These are phyloP conservation scores for Scutellaria minor DNA, from an alignment of 257 asterid species.

Conservation along the genomic window DNA sequence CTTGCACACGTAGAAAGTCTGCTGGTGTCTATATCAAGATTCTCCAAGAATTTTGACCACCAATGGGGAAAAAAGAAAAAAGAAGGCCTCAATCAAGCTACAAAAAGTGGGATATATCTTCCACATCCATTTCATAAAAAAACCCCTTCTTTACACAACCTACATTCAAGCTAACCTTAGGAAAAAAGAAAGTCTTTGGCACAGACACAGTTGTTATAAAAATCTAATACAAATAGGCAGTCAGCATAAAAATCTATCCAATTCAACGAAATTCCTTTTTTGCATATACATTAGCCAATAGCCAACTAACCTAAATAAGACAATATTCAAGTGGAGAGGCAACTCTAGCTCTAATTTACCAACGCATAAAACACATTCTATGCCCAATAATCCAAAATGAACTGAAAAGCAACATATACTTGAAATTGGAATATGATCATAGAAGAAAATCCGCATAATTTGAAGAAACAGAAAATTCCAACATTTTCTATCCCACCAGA, in stretches of 20 bases:
- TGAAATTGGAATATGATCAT: not conserved
- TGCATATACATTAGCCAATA: not conserved
- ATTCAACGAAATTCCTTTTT: not conserved
- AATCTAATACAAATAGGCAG: conserved; percentile 4
- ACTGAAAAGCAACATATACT: conserved; percentile 10
- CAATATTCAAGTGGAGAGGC: conserved; percentile 16
- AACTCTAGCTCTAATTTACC: conserved; percentile 10
- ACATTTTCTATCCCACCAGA: conserved; percentile 16
- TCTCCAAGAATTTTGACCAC: no score
- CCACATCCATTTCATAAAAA: not conserved
- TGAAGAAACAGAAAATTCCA: conserved; percentile 5
- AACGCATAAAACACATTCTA: conserved; percentile 17
- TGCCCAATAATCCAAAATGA: not conserved
- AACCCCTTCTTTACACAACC: not conserved
- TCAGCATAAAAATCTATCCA: not conserved
- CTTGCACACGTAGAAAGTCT: no score
- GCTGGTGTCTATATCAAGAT: no score
- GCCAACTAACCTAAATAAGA: not conserved
- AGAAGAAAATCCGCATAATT: conserved; percentile 12
- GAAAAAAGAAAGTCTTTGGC: not conserved
- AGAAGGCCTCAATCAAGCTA: no score
- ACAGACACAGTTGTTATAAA: not conserved
- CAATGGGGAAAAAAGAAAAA: no score
- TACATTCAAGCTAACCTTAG: conserved; percentile 3
- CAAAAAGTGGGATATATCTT: no score